Evolutionary conservation across 495 filamentous ascomycete genomes (phyloP), one percentile per base, ranked within the genome.

Genomic region (Aspergillus mulundensis): DNA sequence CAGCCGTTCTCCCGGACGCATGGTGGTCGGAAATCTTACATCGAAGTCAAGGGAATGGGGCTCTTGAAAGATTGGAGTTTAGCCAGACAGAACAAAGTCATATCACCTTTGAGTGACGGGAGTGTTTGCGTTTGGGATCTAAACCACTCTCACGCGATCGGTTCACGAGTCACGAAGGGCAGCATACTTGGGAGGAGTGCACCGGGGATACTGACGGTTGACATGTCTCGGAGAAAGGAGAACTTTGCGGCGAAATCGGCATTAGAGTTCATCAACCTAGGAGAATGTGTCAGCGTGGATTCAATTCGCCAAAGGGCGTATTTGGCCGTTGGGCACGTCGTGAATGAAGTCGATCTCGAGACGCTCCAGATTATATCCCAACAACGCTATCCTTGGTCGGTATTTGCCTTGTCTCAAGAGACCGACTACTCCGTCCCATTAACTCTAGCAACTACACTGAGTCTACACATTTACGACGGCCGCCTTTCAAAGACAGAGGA

Each of bases 41-140:
- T 82, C 32, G 73, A 78, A 28, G 65, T 71, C 20, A 78, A 75
- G 46, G 91, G 91, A 1, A 77, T 90, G 60, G 90, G 85, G 0
- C 64, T 91, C 28, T 69, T 80, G 11, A 71, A 74, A 12, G 78
- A 84, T 32, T 77, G 75, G 75, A 77, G 71, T 49, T 71, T 66
- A 12, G 68, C 71, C 11, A 62, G 72, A 34, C 62, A 72, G 45
- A 72, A 84, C 34, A 79, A 87, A 53, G 85, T 88, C 0, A 79
- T 95, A 4, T 87, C 88, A 15, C 90, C 91, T 3, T 68, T 96
- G 18, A 90, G 91, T 50, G 88, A 96, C 67, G 91, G 91, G 12
- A 89, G 87, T 59, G 78, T 96, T 20, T 90, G 87, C 62, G 71
- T 95, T 16, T 96, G 91, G 91, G 87, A 94, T 68, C 72, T 92